Conservation (phyloP, 805 yeast genomes). For the Candida coquimbonensis region DNA sequence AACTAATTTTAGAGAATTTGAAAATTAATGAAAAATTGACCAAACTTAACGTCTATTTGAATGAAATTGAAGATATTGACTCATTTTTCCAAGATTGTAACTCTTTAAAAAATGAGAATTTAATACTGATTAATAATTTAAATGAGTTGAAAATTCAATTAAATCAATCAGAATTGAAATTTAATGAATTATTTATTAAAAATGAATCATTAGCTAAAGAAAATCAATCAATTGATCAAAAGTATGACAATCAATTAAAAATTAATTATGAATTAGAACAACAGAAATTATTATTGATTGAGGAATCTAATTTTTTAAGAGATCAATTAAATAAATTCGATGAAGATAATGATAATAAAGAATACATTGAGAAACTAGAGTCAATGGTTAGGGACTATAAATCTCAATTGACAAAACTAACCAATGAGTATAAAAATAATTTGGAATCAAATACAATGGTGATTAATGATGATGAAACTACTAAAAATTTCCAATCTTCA, state of each 20-base stretch:
- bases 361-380: conserved; percentile 19
- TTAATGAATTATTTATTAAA: conserved; percentile 33
- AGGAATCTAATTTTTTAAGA: conserved; percentile 53
- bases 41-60: conserved; percentile 38
- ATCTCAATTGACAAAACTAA: conserved; percentile 8
- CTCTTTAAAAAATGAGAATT: conserved; percentile 32
- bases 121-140: conserved; percentile 28
- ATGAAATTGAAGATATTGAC: conserved; percentile 28
- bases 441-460: conserved; percentile 23
- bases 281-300: conserved; percentile 44
- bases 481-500: conserved; percentile 22
- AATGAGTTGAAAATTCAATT: conserved; percentile 22
- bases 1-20: conserved; percentile 43
- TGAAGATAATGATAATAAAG: conserved; percentile 19
- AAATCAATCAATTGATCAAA: conserved; percentile 18
- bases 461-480: conserved; percentile 13
- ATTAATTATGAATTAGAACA: conserved; percentile 40
- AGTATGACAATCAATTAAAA: conserved; percentile 24
- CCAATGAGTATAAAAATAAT: conserved; percentile 36
- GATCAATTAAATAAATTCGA: conserved; percentile 48
- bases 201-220: conserved; percentile 26
- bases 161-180: conserved; percentile 21
- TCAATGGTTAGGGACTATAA: conserved; percentile 50
- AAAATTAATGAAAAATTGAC: conserved; percentile 40
- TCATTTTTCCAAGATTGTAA: conserved; percentile 34